Evolutionary conservation across 1,139 yeast genomes (phyloP).

Genomic region (Pichia sp.): DNA sequence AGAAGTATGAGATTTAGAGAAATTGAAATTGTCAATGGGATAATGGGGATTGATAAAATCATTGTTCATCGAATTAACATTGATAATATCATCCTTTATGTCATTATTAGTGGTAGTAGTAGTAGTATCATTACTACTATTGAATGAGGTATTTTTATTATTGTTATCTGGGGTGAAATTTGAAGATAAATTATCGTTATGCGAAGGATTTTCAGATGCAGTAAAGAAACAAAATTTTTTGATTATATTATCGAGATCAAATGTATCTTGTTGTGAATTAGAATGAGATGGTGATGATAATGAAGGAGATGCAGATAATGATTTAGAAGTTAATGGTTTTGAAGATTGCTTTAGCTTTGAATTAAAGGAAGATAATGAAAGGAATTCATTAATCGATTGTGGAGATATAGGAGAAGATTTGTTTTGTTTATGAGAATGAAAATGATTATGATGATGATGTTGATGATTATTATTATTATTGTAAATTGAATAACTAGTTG

Average conservation of each 20-base stretch:
- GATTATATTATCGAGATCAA: constrained; percentile 24
- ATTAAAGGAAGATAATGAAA: neutral
- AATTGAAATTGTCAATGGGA: neutral
- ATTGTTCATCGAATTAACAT: neutral
- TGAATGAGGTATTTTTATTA: too few species aligned
- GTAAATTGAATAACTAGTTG: constrained; percentile 1
- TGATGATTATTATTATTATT: neutral
- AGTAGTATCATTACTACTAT: constrained; percentile 3
- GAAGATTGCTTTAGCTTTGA: neutral
- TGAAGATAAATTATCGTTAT: constrained; percentile 1
- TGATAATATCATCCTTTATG: neutral
- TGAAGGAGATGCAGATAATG: constrained; percentile 9
- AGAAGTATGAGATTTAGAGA: neutral
- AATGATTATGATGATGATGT: neutral
- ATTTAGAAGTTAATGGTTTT: constrained; percentile 5
- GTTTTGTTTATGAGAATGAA: too few species aligned
- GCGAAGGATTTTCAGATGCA: neutral
- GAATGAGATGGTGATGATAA: constrained; percentile 9
- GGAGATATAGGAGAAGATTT: too few species aligned
- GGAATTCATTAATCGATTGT: neutral
- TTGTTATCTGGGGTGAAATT: neutral
- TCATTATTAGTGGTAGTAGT: neutral
- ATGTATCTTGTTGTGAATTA: constrained; percentile 8
- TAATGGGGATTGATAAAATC: neutral
- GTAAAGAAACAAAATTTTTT: constrained; percentile 27